Conservation (phyloP, 768 basidiomycete species). For the Naematelia aurantialba region DNA sequence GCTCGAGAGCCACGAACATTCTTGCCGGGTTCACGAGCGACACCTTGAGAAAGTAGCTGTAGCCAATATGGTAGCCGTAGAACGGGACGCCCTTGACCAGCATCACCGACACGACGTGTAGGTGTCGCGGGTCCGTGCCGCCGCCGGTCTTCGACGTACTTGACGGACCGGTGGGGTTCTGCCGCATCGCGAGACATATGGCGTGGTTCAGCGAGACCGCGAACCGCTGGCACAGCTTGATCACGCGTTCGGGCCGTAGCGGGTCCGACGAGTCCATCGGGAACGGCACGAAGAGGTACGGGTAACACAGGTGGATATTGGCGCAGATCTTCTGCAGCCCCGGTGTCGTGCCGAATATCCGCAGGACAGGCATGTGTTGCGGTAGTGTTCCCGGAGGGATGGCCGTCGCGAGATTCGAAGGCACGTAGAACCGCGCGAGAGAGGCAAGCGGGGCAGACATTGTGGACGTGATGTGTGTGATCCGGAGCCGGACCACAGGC, state of each 20-base stretch:
- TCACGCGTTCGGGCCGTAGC: conserved; percentile 55
- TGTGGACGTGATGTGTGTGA: conserved; percentile 49
- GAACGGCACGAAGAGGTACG: conserved; percentile 90
- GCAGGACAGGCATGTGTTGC: conserved; percentile 69
- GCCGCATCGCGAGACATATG: conserved; percentile 73
- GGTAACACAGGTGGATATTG: conserved; percentile 73
- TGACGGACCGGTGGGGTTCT: conserved; percentile 62
- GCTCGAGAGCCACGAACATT: conserved; percentile 66
- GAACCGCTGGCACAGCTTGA: conserved; percentile 65
- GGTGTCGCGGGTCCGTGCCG: conserved; percentile 44
- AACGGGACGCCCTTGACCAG: conserved; percentile 93
- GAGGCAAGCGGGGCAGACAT: conserved; percentile 35
- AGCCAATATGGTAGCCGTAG: conserved; percentile 85
- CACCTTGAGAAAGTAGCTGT: conserved; percentile 85
- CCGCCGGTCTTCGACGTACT: conserved; percentile 54
- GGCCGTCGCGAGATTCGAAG: conserved; percentile 38
- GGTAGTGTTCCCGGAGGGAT: conserved; percentile 51
- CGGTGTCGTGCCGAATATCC: conserved; percentile 82
- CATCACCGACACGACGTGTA: conserved; percentile 63
- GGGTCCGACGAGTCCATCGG: conserved; percentile 59
- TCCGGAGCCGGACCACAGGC: conserved; percentile 47
- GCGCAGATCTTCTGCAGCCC: conserved; percentile 73
- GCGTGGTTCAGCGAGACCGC: conserved; percentile 78
- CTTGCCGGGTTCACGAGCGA: conserved; percentile 66
- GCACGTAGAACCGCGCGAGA: conserved; percentile 34